These are phyloP conservation scores for Dactylellina drechsleri DNA, from an alignment of 2,329 filamentous ascomycete genomes.

Conservation along the genomic window DNA sequence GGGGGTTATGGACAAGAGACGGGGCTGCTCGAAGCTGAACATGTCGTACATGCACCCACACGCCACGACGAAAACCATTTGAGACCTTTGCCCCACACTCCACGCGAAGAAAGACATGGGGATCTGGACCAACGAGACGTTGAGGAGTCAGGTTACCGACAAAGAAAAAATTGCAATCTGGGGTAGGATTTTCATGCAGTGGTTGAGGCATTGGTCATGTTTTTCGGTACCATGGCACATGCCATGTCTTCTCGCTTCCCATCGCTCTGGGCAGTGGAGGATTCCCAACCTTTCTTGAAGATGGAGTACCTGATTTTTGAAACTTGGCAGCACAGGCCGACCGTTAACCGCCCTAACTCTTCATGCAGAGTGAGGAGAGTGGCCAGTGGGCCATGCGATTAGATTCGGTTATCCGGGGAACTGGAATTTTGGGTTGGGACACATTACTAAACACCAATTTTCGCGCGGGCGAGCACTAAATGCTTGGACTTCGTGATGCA, in stretches of 20 bases:
- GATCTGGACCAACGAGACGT: neutral
- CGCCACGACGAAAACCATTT: conserved; percentile 25
- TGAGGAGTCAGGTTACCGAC: neutral
- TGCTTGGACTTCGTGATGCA: conserved; percentile 25
- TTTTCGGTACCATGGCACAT: conserved; percentile 31
- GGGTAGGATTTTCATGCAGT: conserved; percentile 36
- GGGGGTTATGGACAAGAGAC: conserved; percentile 31
- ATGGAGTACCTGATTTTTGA: conserved; percentile 5
- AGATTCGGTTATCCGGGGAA: conserved; percentile 44
- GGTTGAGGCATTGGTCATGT: conserved; percentile 32
- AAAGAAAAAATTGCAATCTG: conserved; percentile 32
- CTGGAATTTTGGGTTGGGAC: conserved; percentile 23
- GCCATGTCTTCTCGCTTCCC: conserved; percentile 43
- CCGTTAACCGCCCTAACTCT: conserved; percentile 1
- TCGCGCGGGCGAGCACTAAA: conserved; percentile 33
- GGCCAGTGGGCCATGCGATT: conserved; percentile 15
- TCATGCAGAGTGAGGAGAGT: no score
- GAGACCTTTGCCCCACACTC: conserved; percentile 49
- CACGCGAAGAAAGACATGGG: conserved; percentile 36
- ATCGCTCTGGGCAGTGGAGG: conserved; percentile 37
- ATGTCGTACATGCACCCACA: neutral
- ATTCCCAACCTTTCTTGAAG: conserved; percentile 22
- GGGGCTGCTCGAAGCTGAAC: conserved; percentile 8
- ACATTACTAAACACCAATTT: conserved; percentile 42
- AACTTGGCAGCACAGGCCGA: conserved; percentile 3